These are phyloP conservation scores for Mycena polygramma DNA, from an alignment of 768 basidiomycete species.

Conservation along the genomic window DNA sequence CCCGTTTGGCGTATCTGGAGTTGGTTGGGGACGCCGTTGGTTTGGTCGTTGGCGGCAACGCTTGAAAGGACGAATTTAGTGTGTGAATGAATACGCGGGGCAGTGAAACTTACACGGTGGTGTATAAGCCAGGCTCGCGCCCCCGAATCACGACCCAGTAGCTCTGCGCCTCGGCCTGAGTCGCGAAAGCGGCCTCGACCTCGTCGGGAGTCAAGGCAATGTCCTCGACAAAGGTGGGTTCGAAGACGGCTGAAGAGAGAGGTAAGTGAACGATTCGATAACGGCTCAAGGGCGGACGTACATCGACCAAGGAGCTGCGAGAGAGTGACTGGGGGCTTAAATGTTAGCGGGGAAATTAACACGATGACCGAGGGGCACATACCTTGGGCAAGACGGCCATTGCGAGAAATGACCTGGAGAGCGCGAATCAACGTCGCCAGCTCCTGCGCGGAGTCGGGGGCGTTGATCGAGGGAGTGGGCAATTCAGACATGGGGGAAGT, in stretches of 20 bases:
- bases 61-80: background rate
- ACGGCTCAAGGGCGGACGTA: background rate
- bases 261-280: background rate
- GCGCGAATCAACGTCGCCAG: background rate
- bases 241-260: background rate
- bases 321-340: background rate
- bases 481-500: background rate
- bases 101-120: background rate
- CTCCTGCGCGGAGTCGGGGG: background rate
- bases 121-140: constrained; percentile 11
- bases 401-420: background rate
- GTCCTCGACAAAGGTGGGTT: constrained; percentile 1
- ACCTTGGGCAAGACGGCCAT: background rate
- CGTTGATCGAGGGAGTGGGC: background rate
- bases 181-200: background rate
- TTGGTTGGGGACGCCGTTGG: constrained; percentile 7
- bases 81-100: background rate
- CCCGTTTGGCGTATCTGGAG: background rate
- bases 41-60: background rate
- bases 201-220: background rate
- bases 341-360: no score
- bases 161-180: background rate
- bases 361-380: background rate
- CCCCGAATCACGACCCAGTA: constrained; percentile 17
- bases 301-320: background rate